Conservation (phyloP, 192 early-diverging fungal genomes). For the Mortierella hygrophila region DNA sequence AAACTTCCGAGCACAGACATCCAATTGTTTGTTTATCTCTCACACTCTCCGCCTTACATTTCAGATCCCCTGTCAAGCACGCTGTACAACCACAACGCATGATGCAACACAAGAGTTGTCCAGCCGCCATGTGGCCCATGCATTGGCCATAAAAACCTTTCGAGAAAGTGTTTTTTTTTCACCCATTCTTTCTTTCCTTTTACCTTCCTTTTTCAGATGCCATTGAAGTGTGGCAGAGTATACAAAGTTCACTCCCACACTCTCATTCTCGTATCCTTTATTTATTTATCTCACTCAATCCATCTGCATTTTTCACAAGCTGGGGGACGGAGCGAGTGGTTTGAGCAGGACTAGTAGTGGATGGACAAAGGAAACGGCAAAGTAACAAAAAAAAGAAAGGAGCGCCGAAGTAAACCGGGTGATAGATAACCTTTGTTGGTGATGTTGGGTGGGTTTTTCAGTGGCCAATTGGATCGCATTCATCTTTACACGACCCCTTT, state of each 20-base stretch:
- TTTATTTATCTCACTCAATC: no score
- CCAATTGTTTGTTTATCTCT: not conserved
- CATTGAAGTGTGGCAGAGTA: not conserved
- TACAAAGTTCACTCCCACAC: not conserved
- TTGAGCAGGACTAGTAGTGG: not conserved
- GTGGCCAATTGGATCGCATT: not conserved
- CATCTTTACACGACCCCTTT: not conserved
- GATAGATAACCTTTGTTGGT: not conserved
- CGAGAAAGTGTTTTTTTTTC: not conserved
- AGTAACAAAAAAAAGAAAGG: not conserved
- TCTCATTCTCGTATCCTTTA: not conserved
- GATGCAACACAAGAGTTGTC: not conserved
- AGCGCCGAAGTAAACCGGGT: no score
- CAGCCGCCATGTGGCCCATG: constrained; percentile 3
- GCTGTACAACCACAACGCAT: not conserved
- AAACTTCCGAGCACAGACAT: not conserved
- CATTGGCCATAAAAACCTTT: not conserved
- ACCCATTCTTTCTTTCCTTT: not conserved
- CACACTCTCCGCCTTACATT: not conserved
- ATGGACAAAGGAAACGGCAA: not conserved
- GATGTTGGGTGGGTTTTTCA: not conserved
- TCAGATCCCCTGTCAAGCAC: no score
- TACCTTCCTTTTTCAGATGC: not conserved
- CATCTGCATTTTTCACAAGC: not conserved
- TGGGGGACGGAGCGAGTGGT: not conserved